Conservation (phyloP, 139 green algal genomes). For the Micractinium sp. region DNA sequence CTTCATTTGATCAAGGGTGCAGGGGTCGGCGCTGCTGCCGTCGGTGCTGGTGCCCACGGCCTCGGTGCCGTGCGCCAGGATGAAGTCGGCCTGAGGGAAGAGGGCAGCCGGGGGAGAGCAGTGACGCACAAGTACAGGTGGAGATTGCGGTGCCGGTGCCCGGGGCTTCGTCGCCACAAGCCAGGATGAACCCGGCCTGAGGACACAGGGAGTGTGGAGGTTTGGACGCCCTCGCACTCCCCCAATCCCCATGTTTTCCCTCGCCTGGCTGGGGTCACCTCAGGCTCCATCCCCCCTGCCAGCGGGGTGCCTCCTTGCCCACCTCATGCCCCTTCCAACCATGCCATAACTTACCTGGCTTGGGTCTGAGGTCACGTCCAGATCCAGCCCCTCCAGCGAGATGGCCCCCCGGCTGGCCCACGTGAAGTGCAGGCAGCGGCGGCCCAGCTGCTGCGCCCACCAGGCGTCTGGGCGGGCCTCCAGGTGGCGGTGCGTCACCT, state of each 20-base stretch:
- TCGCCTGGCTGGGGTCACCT: no score
- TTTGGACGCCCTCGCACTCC: no score
- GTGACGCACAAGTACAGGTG: neutral
- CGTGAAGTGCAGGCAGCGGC: slow-evolving; percentile 87
- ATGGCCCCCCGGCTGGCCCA: slow-evolving; percentile 78
- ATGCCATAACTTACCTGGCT: neutral
- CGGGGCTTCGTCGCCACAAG: neutral
- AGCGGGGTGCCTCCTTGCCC: neutral
- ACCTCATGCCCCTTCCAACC: no score
- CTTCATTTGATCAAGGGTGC: slow-evolving; percentile 52
- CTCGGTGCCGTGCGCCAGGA: slow-evolving; percentile 93
- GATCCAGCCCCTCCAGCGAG: slow-evolving; percentile 61
- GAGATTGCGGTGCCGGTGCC: neutral
- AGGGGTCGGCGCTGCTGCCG: slow-evolving; percentile 15
- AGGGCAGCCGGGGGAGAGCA: slow-evolving; percentile 36
- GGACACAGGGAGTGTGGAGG: no score
- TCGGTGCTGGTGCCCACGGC: slow-evolving; percentile 49
- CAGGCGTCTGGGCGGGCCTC: slow-evolving; percentile 39
- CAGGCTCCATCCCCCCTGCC: neutral
- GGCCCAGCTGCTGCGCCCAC: slow-evolving; percentile 67
- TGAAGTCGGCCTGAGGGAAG: slow-evolving; percentile 69
- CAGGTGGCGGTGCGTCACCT: slow-evolving; percentile 76
- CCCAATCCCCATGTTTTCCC: no score
- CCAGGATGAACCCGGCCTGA: no score
- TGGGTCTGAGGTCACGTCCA: slow-evolving; percentile 51